Evolutionary conservation across 164 flowering plant genomes (phyloP), one percentile per base, ranked within the genome.

Genomic region (Annona cherimola): DNA sequence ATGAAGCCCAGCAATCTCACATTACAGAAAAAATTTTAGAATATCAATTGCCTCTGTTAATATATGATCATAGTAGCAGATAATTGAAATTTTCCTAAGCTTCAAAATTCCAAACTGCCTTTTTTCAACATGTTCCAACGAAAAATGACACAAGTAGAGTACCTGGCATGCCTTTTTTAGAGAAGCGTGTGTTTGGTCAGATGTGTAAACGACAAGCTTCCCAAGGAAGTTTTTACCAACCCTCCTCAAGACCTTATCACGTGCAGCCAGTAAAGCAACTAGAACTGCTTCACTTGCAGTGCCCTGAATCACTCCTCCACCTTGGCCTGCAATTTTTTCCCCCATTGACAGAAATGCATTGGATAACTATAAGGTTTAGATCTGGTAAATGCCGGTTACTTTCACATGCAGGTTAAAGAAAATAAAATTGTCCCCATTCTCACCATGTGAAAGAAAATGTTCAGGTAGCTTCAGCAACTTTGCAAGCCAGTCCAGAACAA

Each of bases 241-340:
- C 73, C 69, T 82, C 81, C 81, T 84, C 75, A 92, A 80, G 67
- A 79, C 75, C 72, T 76, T 84, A 74, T 94, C 97, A 60, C 97
- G 90, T 67, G 99, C 97, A 76, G 99, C 95, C 74, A 92, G 69
- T 68, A 92, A 72, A 8, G 80, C 94, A 65, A 92, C 97, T 40
- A 94, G 76, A 78, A 91, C 87, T 69, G 97, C 96, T 86, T 94
- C 97, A 82, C 99, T 88, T 54, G 99, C 97, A 46, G 99, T 91
- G 39, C 97, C 99, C 78, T 92, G 97, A 74, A 94, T 92, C 60
- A 91, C 97, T 71, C 99, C 99, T 74, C 97, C 99, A 70, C 98
- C 98, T 77, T 84, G 79, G 66, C 98, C 98, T 94, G 83, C 73
- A 80, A 50, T 50, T 16, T 50, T 50, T 50, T 16, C 14, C 9